A percentile compares a stretch with the other conserved stretches of the same genome.
phyloP scores from a whole-genome alignment of 495 filamentous ascomycete species.

The Penicillium malachiteum region DNA sequence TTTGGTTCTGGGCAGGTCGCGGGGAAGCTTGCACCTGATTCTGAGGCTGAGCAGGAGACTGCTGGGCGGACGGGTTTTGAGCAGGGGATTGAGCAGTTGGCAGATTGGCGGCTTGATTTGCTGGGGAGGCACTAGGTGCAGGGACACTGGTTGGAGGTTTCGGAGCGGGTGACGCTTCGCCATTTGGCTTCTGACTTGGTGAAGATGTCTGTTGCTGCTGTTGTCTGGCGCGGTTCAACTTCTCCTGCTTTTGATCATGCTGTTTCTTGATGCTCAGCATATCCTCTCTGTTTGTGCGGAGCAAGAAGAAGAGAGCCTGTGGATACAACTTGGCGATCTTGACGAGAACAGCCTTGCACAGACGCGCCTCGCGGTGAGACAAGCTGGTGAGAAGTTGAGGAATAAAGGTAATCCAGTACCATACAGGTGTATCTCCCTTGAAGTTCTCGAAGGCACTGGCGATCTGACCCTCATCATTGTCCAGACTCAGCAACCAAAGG shows the following conservation, averaged over 20 bases:
- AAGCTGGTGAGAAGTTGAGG: constrained; percentile 90
- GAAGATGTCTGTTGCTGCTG: constrained; percentile 42
- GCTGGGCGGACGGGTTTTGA: constrained; percentile 29
- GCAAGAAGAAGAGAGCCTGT: constrained; percentile 90
- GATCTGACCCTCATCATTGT: constrained; percentile 79
- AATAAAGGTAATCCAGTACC: constrained; percentile 99
- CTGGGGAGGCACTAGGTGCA: constrained; percentile 29
- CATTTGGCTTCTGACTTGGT: constrained; percentile 51
- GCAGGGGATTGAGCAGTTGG: constrained; percentile 32
- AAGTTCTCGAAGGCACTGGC: constrained; percentile 83
- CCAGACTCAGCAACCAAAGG: constrained; percentile 92
- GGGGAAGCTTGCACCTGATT: constrained; percentile 27
- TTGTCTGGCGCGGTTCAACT: constrained; percentile 44
- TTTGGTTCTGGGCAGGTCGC: constrained; percentile 23
- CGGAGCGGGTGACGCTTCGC: constrained; percentile 42
- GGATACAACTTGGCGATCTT: constrained; percentile 96
- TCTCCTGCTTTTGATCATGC: constrained; percentile 76
- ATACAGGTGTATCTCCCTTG: constrained; percentile 92
- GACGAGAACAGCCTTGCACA: constrained; percentile 75
- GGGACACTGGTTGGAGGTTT: constrained; percentile 39
- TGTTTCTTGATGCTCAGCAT: constrained; percentile 87
- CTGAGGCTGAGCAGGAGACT: constrained; percentile 27
- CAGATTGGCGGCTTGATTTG: constrained; percentile 33
- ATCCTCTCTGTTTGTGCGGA: constrained; percentile 93
- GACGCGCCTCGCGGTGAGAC: constrained; percentile 83